Evolutionary conservation across 345 rosid genomes (phyloP).

Genomic region (Citrus medica): DNA sequence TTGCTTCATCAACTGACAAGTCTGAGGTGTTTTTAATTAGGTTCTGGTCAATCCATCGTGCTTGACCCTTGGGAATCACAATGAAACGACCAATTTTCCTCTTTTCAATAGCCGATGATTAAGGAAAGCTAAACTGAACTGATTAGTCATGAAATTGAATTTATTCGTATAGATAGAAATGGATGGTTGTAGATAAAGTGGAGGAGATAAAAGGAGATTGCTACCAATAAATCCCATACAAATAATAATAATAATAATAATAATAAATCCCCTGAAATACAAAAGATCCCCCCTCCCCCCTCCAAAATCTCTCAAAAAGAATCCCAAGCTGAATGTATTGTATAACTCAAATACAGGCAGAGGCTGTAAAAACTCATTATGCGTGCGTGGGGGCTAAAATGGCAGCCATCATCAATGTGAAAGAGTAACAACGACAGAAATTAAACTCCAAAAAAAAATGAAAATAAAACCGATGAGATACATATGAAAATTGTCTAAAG

Average conservation of each 20-base stretch:
- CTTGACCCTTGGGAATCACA: too few species aligned
- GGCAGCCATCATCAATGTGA: slow-evolving; percentile 13
- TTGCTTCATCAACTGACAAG: neutral
- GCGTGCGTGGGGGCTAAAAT: slow-evolving; percentile 17
- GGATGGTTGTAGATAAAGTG: too few species aligned
- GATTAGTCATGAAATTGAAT: too few species aligned
- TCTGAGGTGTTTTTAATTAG: neutral
- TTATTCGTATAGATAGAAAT: too few species aligned
- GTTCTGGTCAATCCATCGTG: neutral
- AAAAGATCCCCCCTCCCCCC: slow-evolving; percentile 30
- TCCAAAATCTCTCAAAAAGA: slow-evolving; percentile 16
- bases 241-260: neutral
- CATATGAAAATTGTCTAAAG: slow-evolving; percentile 21
- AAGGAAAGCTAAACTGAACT: too few species aligned
- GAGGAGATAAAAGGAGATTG: neutral
- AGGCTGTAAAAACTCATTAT: neutral
- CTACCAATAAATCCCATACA: slow-evolving; percentile 13
- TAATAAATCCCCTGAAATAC: slow-evolving; percentile 22
- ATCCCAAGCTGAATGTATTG: slow-evolving; percentile 27
- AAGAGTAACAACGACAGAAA: neutral
- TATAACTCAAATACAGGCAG: slow-evolving; percentile 16
- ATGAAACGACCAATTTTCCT: neutral
- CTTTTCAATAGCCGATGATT: too few species aligned
- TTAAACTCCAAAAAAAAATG: neutral
- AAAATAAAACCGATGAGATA: neutral